phyloP scores from a whole-genome alignment of 2,329 filamentous ascomycete species.

The Lasiodiplodia hormozganensis region DNA sequence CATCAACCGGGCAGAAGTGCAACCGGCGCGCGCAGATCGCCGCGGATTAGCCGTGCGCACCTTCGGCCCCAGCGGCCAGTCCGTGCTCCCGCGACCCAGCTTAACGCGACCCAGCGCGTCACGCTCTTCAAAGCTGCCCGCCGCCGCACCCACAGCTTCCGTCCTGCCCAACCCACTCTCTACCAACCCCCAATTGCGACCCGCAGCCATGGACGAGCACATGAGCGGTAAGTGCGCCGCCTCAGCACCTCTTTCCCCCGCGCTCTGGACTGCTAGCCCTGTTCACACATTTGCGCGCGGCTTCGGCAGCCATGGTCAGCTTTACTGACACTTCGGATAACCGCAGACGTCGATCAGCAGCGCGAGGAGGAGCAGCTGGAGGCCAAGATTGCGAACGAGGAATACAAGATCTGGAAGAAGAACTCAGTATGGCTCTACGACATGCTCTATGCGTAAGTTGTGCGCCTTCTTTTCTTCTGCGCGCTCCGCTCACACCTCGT shows the following conservation, averaged over 20 bases:
- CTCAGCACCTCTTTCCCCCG: not conserved
- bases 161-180: not conserved
- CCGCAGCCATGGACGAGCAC: slow-evolving; percentile 43
- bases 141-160: slow-evolving; percentile 4
- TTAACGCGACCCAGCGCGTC: slow-evolving; percentile 26
- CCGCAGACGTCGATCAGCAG: slow-evolving; percentile 51
- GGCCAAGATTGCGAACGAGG: slow-evolving; percentile 94
- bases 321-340: not conserved
- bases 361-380: slow-evolving; percentile 74
- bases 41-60: not conserved
- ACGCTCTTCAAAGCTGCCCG: slow-evolving; percentile 19
- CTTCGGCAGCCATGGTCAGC: not conserved
- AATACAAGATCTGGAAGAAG: slow-evolving; percentile 99
- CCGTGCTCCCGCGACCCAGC: not conserved
- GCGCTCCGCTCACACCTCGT: slow-evolving; percentile 4
- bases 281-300: not conserved
- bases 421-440: slow-evolving; percentile 98
- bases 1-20: slow-evolving; percentile 1
- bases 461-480: not conserved
- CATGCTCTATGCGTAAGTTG: slow-evolving; percentile 79
- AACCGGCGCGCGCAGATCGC: slow-evolving; percentile 5
- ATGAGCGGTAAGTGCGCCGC: slow-evolving; percentile 43
- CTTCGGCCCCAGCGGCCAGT: not conserved
- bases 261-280: not conserved
- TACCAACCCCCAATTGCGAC: slow-evolving; percentile 9